Base-by-base conservation (phyloP, 108 stramenopile species). In the Halocafeteria seosinensis region DNA sequence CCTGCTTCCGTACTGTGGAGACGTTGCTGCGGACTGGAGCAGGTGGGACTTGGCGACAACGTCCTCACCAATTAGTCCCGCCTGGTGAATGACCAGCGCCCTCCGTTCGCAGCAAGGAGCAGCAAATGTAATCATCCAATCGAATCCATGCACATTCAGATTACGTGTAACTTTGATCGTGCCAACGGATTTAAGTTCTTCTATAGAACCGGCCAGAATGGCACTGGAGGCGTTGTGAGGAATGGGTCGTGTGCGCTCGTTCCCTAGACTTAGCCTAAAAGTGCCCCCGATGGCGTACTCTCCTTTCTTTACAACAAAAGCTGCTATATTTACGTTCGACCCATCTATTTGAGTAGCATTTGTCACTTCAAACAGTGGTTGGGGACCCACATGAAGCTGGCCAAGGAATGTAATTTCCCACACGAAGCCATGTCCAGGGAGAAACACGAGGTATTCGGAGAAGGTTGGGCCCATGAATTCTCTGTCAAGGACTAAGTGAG, bases 91-190 rank as follows among this genome's bases (percentile, higher is more conserved):
- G n/a, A n/a, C n/a, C n/a, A n/a, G n/a, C n/a, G n/a, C n/a, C n/a
- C n/a, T n/a, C n/a, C n/a, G n/a, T n/a, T n/a, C n/a, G n/a, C n/a
- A n/a, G n/a, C n/a, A n/a, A n/a, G n/a, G n/a, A n/a, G n/a, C n/a
- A n/a, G n/a, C n/a, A n/a, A n/a, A 89, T 4, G 87, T 87, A 26
- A 89, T 77, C 34, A 81, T 65, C 76, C 85, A 89, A 62, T 85
- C 84, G 77, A 76, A 81, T 11, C 88, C 88, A 67, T 82, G 82
- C 62, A 81, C 85, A 76, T 88, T 89, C n/a, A 58, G 37, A 35
- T 67, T 70, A 5, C 83, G 62, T 4, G 62, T 55, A 24, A 89
- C 87, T 57, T 53, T 63, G 8, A 89, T 86, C 50, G 79, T 82
- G 25, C 79, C 69, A 59, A 89, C 71, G 0, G 75, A 70, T 23